Base-by-base conservation (phyloP, 208 protist genomes). In the Trypanosoma scelopori region DNA sequence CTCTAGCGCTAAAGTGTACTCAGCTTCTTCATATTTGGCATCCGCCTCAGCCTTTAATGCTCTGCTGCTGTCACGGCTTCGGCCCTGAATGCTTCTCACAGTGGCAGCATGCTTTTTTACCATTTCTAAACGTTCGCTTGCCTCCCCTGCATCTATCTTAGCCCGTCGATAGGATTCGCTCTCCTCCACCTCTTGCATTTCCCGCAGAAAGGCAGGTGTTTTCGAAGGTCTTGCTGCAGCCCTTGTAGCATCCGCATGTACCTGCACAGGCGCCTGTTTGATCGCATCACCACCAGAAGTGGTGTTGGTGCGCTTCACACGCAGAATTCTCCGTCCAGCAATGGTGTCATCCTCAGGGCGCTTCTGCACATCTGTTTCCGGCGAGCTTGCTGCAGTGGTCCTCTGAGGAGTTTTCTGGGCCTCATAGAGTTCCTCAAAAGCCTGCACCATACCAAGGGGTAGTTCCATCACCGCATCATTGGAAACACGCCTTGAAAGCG, bases 1-100 rank as follows among this genome's bases (percentile, higher is more conserved):
- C 69, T 95, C 85, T 35, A 97, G 41, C 0, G 91, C 91, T 27
- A 76, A 66, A 1, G 79, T 85, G 80, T 95, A 97, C 66, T 94
- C 78, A 20, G 70, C 70, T 27, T 65, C 57, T 55, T 97, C 91
- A 76, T 97, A 97, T 52, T 82, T 86, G n/a, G 73, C 69, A 62
- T 97, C 91, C n/a, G 84, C 91, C 65, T 84, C 77, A 1, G 84
- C 55, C 69, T 97, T 97, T 41, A 84, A 66, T 55, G 80, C 53
- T 11, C 84, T 85, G 65, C 87, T 93, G 23, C 68, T 84, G 39
- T 56, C 58, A 18, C 72, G 55, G 12, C 20, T 71, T 0, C 47
- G 53, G 18, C 48, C 30, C 18, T 63, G 46, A 25, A 69, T 69
- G 5, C 23, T 69, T 49, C 51, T 32, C 28, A 58, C 9, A 39